phyloP scores from a whole-genome alignment of 2,329 filamentous ascomycete species.

The Calonectria leucothoes region DNA sequence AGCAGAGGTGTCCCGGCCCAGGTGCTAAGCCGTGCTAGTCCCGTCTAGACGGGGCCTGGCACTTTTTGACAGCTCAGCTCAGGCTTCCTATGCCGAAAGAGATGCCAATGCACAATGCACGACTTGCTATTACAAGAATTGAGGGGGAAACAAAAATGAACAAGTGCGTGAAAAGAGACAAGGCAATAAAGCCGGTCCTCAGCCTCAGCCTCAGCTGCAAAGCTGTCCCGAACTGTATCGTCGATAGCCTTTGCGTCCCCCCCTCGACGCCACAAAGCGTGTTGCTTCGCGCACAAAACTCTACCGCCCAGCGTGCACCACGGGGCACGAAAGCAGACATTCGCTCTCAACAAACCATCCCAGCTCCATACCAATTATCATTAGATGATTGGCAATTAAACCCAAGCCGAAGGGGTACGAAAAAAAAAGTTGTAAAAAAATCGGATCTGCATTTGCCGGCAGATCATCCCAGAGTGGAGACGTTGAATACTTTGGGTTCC shows the following conservation, averaged over 20 bases:
- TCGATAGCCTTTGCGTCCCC: not conserved
- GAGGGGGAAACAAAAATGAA: not conserved
- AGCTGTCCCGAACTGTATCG: conserved; percentile 5
- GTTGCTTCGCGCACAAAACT: not conserved
- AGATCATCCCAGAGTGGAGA: not conserved
- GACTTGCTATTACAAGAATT: not conserved
- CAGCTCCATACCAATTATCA: not conserved
- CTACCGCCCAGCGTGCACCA: not conserved
- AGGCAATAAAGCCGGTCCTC: not conserved
- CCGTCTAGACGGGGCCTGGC: not conserved
- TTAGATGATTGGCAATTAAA: not conserved
- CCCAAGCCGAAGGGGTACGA: not conserved
- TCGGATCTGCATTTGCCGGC: conserved; percentile 6
- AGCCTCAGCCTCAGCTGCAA: not conserved
- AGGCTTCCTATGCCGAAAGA: not conserved
- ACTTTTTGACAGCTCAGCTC: not conserved
- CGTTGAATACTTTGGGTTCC: conserved; percentile 4
- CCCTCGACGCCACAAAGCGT: conserved; percentile 2
- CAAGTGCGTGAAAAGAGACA: not conserved
- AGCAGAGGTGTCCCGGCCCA: not conserved
- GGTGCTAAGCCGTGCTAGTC: not conserved
- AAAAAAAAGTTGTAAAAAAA: not conserved
- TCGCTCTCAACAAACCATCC: not conserved
- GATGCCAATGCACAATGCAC: not conserved
- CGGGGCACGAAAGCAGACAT: not conserved